Evolutionary conservation across 2,329 filamentous ascomycete species (phyloP), one percentile per base, ranked within the genome.

Genomic region (Taxawa tesnikishii): DNA sequence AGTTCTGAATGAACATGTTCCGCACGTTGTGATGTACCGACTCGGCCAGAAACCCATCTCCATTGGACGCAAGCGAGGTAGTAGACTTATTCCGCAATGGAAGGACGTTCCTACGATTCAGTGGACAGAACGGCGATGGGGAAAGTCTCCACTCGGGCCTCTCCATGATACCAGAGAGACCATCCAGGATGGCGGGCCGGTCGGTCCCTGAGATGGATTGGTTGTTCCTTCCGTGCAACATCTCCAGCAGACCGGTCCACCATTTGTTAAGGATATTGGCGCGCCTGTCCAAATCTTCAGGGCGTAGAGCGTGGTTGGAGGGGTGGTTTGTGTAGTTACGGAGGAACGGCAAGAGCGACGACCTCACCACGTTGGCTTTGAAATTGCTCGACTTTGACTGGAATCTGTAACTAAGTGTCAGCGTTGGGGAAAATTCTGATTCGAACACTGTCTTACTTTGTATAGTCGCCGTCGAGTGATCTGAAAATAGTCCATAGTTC

Each of bases 21-120:
- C 82, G 75, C 15, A 94, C 77, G 47, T 92, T 94, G 56, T 93
- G 84, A 48, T 85, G 76, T 8, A 87, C 80, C 4, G 84, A 90
- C 48, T 78, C 66, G 32, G 79, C 65, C 34, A 83, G 60, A 28
- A 83, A 85, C 36, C 79, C 76, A 9, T 74, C 71, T 2, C 73
- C 66, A 6, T 59, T 65, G 9, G 73, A 75, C 18, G 63, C 63
- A 8, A 71, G 68, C 0, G 81, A 81, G 23, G 65, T 66, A 10
- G 66, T 68, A 3, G 71, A 74, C 29, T 47, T 63, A 18, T 62
- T 62, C 13, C 63, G 60, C 10, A 62, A 54, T 3, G 53, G 46
- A 24, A 58, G 55, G 29, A 62, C 54, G 18, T 54, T 63, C 28
- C 74, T 71, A 26, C 76, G 69, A 9, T 56, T 60, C 16, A 82